These are phyloP conservation scores for Stereocaulon alpinum DNA, from an alignment of 495 filamentous ascomycete species.

Conservation along the genomic window DNA sequence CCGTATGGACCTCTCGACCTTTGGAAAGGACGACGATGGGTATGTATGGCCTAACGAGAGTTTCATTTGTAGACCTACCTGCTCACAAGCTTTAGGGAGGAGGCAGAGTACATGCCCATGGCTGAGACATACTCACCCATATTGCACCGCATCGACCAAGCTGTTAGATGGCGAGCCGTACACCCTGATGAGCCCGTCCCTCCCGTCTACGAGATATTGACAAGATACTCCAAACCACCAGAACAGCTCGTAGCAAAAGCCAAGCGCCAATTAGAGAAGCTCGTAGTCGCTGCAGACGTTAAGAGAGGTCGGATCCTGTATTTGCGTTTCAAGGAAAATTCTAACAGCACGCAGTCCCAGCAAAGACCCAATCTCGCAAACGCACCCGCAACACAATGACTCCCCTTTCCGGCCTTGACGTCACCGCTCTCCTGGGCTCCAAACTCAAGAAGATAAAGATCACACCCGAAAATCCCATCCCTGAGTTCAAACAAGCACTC, in stretches of 20 bases:
- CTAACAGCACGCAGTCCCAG: constrained; percentile 50
- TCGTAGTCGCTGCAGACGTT: constrained; percentile 63
- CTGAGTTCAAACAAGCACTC: constrained; percentile 82
- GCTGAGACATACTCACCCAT: constrained; percentile 86
- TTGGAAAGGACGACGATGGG: constrained; percentile 61
- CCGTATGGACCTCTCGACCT: constrained; percentile 73
- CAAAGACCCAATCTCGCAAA: constrained; percentile 67
- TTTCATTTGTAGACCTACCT: background rate
- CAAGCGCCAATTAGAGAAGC: constrained; percentile 43
- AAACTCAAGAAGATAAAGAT: constrained; percentile 53
- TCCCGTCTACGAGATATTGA: constrained; percentile 54
- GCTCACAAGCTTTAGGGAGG: constrained; percentile 43
- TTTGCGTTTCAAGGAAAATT: background rate
- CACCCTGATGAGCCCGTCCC: constrained; percentile 60
- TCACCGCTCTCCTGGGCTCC: constrained; percentile 61
- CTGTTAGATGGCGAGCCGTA: constrained; percentile 69
- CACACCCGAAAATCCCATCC: constrained; percentile 69
- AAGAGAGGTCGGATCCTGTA: constrained; percentile 59
- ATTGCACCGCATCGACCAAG: constrained; percentile 81
- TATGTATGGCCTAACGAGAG: constrained; percentile 26
- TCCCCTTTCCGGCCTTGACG: constrained; percentile 84
- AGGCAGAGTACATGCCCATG: constrained; percentile 60
- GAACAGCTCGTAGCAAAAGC: constrained; percentile 49
- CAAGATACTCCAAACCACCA: constrained; percentile 66
- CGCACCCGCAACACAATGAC: constrained; percentile 59